Evolutionary conservation across 1,139 yeast genomes (phyloP), one percentile per base, ranked within the genome.

Genomic region (Pichia sp.): DNA sequence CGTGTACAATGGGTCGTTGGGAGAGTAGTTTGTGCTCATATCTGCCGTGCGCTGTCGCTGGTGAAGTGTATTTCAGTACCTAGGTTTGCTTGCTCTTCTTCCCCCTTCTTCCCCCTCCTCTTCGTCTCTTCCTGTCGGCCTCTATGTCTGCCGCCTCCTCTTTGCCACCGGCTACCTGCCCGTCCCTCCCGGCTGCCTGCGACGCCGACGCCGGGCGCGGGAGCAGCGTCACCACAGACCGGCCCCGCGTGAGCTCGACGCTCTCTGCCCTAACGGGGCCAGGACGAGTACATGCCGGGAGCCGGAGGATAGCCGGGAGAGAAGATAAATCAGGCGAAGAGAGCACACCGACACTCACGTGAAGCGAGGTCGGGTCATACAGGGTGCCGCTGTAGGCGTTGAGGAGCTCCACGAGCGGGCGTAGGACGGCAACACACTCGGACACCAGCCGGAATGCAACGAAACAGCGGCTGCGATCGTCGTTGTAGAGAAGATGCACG

Each of bases 1-100:
- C 43, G 59, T 62, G 43, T 64, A 64, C 8, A 67, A 49, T 31
- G 70, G 69, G 43, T 67, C 70, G 49, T 64, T 63, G 23, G 69
- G 69, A 2, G 54, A 48, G 11, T 19, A 38, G 36, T 49, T 54
- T 4, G 8, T 29, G 45, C 52, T 47, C 56, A 54, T 53, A 38
- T 30, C 40, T 7, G n/a, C 26, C 8, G 45, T 15, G n/a, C n/a
- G n/a, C n/a, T n/a, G n/a, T n/a, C n/a, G n/a, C n/a, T n/a, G n/a
- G n/a, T n/a, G n/a, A n/a, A n/a, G n/a, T n/a, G n/a, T n/a, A n/a
- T n/a, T n/a, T n/a, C n/a, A n/a, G n/a, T n/a, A n/a, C n/a, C n/a
- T n/a, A n/a, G n/a, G n/a, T n/a, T n/a, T n/a, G n/a, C n/a, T 7
- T 34, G n/a, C 40, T 11, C 40, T 34, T 8, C 40, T 34, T 6